Evolutionary conservation across 176 grass and related monocot species (phyloP).

Genomic region (Metroxylon sagu): DNA sequence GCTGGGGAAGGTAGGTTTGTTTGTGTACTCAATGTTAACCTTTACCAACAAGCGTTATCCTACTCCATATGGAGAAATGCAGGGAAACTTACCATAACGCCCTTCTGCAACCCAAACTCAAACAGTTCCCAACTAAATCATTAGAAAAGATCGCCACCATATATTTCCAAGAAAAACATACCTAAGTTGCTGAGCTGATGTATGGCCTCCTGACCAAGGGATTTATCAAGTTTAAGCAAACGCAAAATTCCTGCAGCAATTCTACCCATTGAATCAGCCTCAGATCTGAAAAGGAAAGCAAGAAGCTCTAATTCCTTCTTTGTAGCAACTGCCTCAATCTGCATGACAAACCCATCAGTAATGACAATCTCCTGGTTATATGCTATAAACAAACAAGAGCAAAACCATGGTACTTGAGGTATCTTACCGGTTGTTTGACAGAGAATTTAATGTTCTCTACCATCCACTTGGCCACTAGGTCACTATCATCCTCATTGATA

Average conservation of each 20-base stretch:
- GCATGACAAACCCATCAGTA: conserved; percentile 6
- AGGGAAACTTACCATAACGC: too few relatives aligned
- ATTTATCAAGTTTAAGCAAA: conserved; percentile 89
- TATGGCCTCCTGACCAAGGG: conserved; percentile 77
- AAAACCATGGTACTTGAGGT: conserved; percentile 12
- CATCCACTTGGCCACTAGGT: conserved; percentile 57
- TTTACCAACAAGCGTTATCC: too few relatives aligned
- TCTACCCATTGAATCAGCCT: conserved; percentile 91
- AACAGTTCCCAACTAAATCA: too few relatives aligned
- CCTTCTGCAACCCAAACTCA: too few relatives aligned
- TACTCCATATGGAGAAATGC: too few relatives aligned
- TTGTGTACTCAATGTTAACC: too few relatives aligned
- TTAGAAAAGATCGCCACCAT: too few relatives aligned
- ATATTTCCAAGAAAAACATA: conserved; percentile 20
- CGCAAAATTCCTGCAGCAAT: conserved; percentile 88
- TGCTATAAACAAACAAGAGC: conserved; percentile 9
- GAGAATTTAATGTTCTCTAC: conserved; percentile 96
- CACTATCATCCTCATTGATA: conserved; percentile 45
- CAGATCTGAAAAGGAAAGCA: conserved; percentile 63
- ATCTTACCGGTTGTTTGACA: conserved; percentile 78
- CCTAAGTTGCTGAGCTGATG: conserved; percentile 84
- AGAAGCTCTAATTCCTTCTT: conserved; percentile 89
- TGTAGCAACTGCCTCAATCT: conserved; percentile 91
- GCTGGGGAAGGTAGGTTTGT: too few relatives aligned
- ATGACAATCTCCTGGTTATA: conserved; percentile 1